Base-by-base conservation (phyloP, 306 rosid genomes). In the Acmispon strigosus region DNA sequence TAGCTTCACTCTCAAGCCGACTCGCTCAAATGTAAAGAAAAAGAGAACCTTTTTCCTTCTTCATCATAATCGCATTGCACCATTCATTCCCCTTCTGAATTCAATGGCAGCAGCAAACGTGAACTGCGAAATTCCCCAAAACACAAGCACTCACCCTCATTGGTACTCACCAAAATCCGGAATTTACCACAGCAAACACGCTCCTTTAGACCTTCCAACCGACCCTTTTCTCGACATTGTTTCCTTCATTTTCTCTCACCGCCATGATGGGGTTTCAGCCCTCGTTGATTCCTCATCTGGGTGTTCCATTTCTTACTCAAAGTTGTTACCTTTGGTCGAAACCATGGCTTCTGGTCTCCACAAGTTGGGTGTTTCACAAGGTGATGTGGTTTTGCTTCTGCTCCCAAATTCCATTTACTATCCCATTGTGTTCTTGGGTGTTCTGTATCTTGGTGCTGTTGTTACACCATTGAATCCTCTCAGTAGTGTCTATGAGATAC, bases 321-420 rank as follows among this genome's bases (percentile, higher is more conserved):
- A 88, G 41, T 79, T 93, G 71, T 64, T 66, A 66, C 72, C 85
- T 77, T 74, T 80, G 32, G 81, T 88, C 44, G 62, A 93, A 49
- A 81, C 97, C 59, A 19, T 88, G 84, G 96, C 98, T 37, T 84
- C 78, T 70, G 90, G 89, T 10, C 90, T 93, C 37, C 81, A 67
- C 13, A 78, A 81, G 5, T 36, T 85, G 66, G 94, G 97, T 29
- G 60, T 93, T 75, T 81, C 89, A 42, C 72, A 87, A 72, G 87
- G 86, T 74, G 90, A 84, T 9, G 87, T 93, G 6, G 86, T 90
- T 66, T 41, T 90, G 69, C 78, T 90, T 50, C 19, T 93, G 49
- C 75, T 90, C 50, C 98, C 97, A 0, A 93, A 90, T 76, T 84
- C 90, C 74, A 71, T 90, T 81, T 86, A 77, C 86, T 87, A 78